Percentiles rank a stretch among this genome's conserved stretches.
Conservation (phyloP, 1,284 basidiomycete species). For the Leccinum pachyderme region DNA sequence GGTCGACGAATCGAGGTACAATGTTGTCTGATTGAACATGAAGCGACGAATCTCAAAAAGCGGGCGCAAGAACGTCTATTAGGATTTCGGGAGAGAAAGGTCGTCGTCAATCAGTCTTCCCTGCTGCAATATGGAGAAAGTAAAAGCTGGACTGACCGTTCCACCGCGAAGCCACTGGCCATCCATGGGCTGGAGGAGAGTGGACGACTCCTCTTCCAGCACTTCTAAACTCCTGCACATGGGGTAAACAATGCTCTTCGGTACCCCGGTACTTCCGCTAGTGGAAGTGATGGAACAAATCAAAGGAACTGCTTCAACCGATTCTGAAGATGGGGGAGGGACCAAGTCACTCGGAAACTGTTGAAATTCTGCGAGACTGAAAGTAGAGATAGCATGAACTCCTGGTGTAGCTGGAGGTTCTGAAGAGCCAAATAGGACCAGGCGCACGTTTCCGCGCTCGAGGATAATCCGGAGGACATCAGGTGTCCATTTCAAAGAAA, state of each 20-base stretch:
- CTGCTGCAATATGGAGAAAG: background rate
- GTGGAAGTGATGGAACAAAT: conserved; percentile 28
- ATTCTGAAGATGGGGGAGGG: conserved; percentile 14
- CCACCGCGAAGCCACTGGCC: conserved; percentile 31
- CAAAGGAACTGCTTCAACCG: conserved; percentile 15
- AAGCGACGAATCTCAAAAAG: conserved; percentile 30
- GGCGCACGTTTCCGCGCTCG: conserved; percentile 16
- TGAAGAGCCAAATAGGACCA: conserved; percentile 20
- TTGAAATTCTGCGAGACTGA: conserved; percentile 9
- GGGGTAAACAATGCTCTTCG: conserved; percentile 30
- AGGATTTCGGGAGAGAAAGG: background rate
- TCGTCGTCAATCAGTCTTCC: background rate
- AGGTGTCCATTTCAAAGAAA: conserved; percentile 26
- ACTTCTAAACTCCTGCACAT: conserved; percentile 24
- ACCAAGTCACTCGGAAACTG: conserved; percentile 5
- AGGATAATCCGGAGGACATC: conserved; percentile 23
- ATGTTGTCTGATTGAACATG: conserved; percentile 30
- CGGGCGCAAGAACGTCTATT: conserved; percentile 28
- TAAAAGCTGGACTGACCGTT: conserved; percentile 14
- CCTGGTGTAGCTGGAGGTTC: conserved; percentile 11
- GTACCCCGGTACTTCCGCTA: conserved; percentile 27
- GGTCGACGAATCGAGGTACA: conserved; percentile 25
- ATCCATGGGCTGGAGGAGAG: conserved; percentile 21
- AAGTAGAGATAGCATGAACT: conserved; percentile 19
- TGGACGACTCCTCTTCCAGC: conserved; percentile 27